Evolutionary conservation across 352 stramenopile genomes (phyloP).

Genomic region (Phytophthora hibernalis): DNA sequence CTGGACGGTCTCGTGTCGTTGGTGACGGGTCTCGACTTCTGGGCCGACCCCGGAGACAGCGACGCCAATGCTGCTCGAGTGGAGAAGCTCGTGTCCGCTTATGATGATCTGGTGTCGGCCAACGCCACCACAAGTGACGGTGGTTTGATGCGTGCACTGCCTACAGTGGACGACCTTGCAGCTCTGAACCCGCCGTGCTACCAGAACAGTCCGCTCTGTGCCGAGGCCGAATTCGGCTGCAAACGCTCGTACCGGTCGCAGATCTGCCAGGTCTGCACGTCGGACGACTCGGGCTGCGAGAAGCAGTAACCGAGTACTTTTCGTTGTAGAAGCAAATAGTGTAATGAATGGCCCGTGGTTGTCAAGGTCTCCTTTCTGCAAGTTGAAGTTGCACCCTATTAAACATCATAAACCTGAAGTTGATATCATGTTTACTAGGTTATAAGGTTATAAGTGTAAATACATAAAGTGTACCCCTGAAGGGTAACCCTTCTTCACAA

Average conservation of each 20-base stretch:
- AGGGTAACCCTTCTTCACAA: neutral
- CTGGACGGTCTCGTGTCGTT: constrained; percentile 27
- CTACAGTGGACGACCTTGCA: constrained; percentile 30
- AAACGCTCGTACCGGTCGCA: constrained; percentile 65
- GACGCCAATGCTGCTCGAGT: constrained; percentile 55
- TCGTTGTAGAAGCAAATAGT: constrained; percentile 24
- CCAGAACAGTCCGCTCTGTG: constrained; percentile 62
- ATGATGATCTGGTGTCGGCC: constrained; percentile 40
- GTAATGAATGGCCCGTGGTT: constrained; percentile 33
- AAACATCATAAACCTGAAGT: neutral
- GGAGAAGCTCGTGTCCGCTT: constrained; percentile 53
- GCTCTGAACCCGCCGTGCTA: constrained; percentile 66
- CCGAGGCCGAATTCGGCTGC: constrained; percentile 57
- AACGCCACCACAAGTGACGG: constrained; percentile 44
- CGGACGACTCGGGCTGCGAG: constrained; percentile 43
- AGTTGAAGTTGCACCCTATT: constrained; percentile 3
- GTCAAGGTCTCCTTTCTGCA: constrained; percentile 29
- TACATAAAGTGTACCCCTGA: constrained; percentile 6
- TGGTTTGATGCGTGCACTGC: constrained; percentile 57
- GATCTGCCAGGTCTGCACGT: constrained; percentile 67
- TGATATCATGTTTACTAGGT: neutral
- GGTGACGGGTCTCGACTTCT: constrained; percentile 67
- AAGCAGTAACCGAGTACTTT: constrained; percentile 14
- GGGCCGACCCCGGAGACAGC: constrained; percentile 53
- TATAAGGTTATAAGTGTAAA: neutral